Base-by-base conservation (phyloP, 2,329 filamentous ascomycete genomes). In the Pseudogymnoascus pannorum region DNA sequence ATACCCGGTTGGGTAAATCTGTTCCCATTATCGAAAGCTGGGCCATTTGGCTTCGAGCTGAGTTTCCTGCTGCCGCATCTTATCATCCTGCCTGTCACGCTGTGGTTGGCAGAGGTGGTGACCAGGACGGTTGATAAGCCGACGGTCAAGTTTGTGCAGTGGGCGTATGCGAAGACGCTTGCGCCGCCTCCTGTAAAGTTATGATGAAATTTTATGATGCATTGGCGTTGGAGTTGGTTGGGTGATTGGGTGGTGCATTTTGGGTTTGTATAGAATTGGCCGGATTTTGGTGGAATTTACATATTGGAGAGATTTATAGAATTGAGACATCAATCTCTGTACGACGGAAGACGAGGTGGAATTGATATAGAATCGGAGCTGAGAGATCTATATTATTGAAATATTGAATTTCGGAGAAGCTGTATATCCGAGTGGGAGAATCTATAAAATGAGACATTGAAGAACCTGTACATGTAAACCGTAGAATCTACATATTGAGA, bases 21-120 rank as follows among this genome's bases (percentile, higher is more conserved):
- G n/a, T 3, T 57, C 18, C 48, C 48, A 12, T 16, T 57, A 5
- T 6, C 48, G 16, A 26, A 31, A 5, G 24, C 24, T n/a, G 48
- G 48, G 9, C 48, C 24, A 24, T n/a, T 57, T 3, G 72, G 35
- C 78, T 11, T 16, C 4, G 48, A 57, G 29, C 5, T 57, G 14
- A 57, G 78, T 1, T 87, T 87, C 66, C 71, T 87, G 20, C 61
- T 80, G 1, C 80, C 84, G 1, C 84, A 89, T 40, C 29, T 57
- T 7, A 29, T 57, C 12, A 29, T 26, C 3, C 16, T 57, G 22
- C 48, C 48, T 7, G n/a, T 57, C 9, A 57, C 48, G 22, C 22
- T 57, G 24, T 57, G 48, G 48, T 5, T 57, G 24, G 48, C 48
- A 2, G 48, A 57, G 48, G 16, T 57, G 48, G 48, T 57, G 48